Conservation (phyloP, 23 red algal species). For the Gracilaria gracilis region DNA sequence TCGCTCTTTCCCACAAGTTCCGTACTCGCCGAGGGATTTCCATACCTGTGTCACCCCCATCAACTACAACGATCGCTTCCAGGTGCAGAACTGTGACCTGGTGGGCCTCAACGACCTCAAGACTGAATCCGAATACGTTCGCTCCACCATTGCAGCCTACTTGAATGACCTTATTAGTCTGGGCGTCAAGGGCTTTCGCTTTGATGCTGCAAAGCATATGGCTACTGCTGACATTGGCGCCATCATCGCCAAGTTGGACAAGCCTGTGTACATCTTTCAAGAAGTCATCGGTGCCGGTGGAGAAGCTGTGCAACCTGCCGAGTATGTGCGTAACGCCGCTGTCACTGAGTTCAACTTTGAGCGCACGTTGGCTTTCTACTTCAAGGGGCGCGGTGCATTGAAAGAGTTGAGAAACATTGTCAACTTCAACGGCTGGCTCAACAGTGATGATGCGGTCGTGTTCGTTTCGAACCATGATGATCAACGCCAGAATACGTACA, state of each 20-base stretch:
- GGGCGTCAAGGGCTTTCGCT: conserved; percentile 19
- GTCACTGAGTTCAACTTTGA: conserved; percentile 33
- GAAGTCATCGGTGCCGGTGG: conserved; percentile 25
- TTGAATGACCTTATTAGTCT: conserved; percentile 38
- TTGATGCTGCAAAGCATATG: conserved; percentile 48
- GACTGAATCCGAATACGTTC: conserved; percentile 42
- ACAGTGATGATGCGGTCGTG: conserved; percentile 4
- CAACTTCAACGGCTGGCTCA: conserved; percentile 7
- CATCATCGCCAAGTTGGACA: conserved; percentile 22
- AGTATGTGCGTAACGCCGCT: background rate
- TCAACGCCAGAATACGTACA: conserved; percentile 15
- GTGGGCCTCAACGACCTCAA: conserved; percentile 21
- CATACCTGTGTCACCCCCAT: conserved; percentile 12
- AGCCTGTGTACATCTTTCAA: conserved; percentile 24
- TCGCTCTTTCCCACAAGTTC: background rate
- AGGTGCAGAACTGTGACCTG: conserved; percentile 41
- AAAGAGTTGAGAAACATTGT: conserved; percentile 4
- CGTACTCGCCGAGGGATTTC: conserved; percentile 15
- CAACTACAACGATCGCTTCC: conserved; percentile 20
- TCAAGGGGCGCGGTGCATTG: background rate
- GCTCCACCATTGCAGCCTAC: background rate
- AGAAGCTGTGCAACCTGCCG: conserved; percentile 18
- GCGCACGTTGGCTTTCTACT: conserved; percentile 1
- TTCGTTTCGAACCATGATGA: conserved; percentile 29
- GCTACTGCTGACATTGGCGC: conserved; percentile 1